phyloP scores from a whole-genome alignment of 768 basidiomycete species.

The Guyanaporus albipodus region DNA sequence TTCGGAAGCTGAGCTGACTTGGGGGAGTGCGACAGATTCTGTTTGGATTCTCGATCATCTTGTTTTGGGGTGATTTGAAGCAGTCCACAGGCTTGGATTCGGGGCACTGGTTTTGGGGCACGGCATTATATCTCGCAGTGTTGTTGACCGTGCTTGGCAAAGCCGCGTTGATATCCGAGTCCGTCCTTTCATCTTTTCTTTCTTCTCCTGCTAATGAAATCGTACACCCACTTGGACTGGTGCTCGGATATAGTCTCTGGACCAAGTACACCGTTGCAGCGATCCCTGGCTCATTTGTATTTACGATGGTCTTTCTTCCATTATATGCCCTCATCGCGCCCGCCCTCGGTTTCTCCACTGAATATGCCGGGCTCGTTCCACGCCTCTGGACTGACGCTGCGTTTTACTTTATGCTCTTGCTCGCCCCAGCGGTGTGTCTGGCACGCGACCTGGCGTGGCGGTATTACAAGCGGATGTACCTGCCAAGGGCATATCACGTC shows the following conservation, averaged over 20 bases:
- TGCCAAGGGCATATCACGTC: slow-evolving; percentile 92
- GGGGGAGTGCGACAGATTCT: no score
- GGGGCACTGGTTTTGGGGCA: slow-evolving; percentile 99
- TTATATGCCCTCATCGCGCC: slow-evolving; percentile 88
- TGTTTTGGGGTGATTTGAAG: slow-evolving; percentile 89
- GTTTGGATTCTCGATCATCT: slow-evolving; percentile 3
- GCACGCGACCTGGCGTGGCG: slow-evolving; percentile 93
- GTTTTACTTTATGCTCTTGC: slow-evolving; percentile 85
- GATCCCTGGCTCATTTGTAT: slow-evolving; percentile 94
- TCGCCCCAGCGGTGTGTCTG: slow-evolving; percentile 83
- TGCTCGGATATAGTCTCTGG: slow-evolving; percentile 76
- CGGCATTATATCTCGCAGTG: slow-evolving; percentile 89
- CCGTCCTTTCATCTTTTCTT: slow-evolving; percentile 29
- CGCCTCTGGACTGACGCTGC: slow-evolving; percentile 84
- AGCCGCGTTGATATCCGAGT: slow-evolving; percentile 97
- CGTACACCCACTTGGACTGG: background rate
- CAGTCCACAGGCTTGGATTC: slow-evolving; percentile 75
- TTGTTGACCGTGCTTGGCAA: slow-evolving; percentile 91
- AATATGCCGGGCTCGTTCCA: slow-evolving; percentile 87
- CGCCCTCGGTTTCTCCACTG: slow-evolving; percentile 79
- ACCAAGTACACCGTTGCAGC: slow-evolving; percentile 98
- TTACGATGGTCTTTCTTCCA: slow-evolving; percentile 95
- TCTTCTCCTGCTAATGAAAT: background rate
- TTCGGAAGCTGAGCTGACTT: no score
- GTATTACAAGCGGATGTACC: slow-evolving; percentile 92